A percentile compares a stretch with the other conserved stretches of the same genome.
Evolutionary conservation across 106 monocot species (phyloP).

Genomic region (Allium sativum): DNA sequence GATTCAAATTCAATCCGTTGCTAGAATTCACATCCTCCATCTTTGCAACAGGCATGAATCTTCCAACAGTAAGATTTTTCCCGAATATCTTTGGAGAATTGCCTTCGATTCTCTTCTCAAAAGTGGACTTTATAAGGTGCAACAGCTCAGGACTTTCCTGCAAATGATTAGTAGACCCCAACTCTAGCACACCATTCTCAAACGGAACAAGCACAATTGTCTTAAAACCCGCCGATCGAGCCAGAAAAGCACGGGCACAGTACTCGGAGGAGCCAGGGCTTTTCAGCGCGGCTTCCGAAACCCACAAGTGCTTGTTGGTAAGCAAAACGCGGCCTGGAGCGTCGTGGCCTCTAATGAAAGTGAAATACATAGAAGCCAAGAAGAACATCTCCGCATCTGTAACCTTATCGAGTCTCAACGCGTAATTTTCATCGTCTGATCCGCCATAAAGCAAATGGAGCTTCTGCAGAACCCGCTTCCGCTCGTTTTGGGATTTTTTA

Average conservation of each 20-base stretch:
- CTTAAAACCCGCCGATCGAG: conserved; percentile 38
- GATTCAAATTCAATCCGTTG: conserved; percentile 5
- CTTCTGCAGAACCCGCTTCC: conserved; percentile 63
- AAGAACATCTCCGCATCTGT: conserved; percentile 78
- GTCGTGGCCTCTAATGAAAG: conserved; percentile 49
- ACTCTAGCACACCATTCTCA: conserved; percentile 54
- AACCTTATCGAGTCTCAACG: conserved; percentile 53
- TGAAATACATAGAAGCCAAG: conserved; percentile 83
- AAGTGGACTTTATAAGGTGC: conserved; percentile 15
- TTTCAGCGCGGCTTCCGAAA: conserved; percentile 14
- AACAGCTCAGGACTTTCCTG: conserved; percentile 26
- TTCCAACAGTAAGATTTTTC: conserved; percentile 23
- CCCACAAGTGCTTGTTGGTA: conserved; percentile 56
- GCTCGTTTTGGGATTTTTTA: conserved; percentile 14
- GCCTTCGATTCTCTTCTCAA: conserved; percentile 9
- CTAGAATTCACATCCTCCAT: conserved; percentile 2
- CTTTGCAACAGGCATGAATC: not conserved
- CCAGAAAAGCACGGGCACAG: conserved; percentile 43
- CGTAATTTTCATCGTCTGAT: conserved; percentile 44
- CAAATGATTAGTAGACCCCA: conserved; percentile 35
- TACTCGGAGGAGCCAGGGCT: conserved; percentile 17
- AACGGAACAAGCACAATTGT: conserved; percentile 58
- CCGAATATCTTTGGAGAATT: conserved; percentile 11
- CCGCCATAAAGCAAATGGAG: conserved; percentile 38
- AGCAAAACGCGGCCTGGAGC: conserved; percentile 51